These are phyloP conservation scores for Vanderwaltozyma polyspora DNA, from an alignment of 805 yeast species.

Conservation along the genomic window DNA sequence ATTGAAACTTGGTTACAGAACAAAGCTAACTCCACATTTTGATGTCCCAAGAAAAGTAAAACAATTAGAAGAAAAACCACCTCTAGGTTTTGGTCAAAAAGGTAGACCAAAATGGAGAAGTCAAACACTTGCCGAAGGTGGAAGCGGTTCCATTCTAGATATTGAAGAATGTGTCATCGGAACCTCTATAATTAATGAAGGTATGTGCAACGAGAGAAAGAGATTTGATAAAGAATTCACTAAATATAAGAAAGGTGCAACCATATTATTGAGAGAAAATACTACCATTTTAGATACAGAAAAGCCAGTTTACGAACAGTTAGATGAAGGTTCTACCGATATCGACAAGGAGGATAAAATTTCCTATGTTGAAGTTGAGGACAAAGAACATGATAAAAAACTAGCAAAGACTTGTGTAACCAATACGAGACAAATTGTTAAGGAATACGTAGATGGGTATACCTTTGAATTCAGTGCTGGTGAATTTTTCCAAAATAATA, in stretches of 20 bases:
- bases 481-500: conserved; percentile 93
- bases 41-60: conserved; percentile 54
- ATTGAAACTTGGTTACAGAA: conserved; percentile 62
- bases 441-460: conserved; percentile 63
- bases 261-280: conserved; percentile 73
- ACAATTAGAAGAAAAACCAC: conserved; percentile 40
- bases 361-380: conserved; percentile 26
- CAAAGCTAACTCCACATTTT: conserved; percentile 94
- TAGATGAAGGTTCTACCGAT: conserved; percentile 38
- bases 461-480: conserved; percentile 86
- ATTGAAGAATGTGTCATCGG: conserved; percentile 93
- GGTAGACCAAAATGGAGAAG: conserved; percentile 66
- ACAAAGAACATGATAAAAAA: conserved; percentile 21
- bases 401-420: conserved; percentile 66
- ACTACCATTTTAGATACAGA: conserved; percentile 32
- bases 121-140: conserved; percentile 36
- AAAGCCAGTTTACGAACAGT: conserved; percentile 23
- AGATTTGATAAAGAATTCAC: conserved; percentile 38
- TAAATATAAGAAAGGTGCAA: conserved; percentile 66
- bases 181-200: conserved; percentile 64
- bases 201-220: conserved; percentile 57
- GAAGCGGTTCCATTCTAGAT: conserved; percentile 59
- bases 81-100: conserved; percentile 81
- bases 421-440: conserved; percentile 64
- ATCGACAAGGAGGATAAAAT: conserved; percentile 26